Evolutionary conservation across 257 asterid species (phyloP).

Genomic region (Solanum ossicruentum): DNA sequence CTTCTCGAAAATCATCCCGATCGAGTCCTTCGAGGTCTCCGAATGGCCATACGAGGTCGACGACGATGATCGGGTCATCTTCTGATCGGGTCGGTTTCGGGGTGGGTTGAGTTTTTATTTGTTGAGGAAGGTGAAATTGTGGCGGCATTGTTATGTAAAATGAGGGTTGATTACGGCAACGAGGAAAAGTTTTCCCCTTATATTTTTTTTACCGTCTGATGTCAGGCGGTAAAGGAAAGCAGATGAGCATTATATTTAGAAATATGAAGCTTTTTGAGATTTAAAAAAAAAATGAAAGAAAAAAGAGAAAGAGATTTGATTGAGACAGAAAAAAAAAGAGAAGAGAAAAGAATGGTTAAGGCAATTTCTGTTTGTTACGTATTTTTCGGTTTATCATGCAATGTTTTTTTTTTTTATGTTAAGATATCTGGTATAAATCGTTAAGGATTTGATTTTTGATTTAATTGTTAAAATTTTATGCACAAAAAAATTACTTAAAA

Average conservation of each 20-base stretch:
- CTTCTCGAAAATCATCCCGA: constrained; percentile 55
- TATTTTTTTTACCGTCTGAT: background rate
- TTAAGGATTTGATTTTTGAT: too few relatives aligned
- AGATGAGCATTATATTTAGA: constrained; percentile 18
- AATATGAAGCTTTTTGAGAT: background rate
- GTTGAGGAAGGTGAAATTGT: background rate
- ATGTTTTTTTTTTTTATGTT: background rate
- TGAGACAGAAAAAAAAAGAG: background rate
- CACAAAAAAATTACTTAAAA: too few relatives aligned
- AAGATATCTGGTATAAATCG: too few relatives aligned
- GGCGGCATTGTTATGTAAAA: background rate
- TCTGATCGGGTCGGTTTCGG: background rate
- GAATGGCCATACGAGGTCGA: constrained; percentile 38
- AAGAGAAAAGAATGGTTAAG: constrained; percentile 5
- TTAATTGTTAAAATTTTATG: too few relatives aligned
- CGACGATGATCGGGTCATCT: background rate
- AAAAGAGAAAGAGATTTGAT: background rate
- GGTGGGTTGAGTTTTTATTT: background rate
- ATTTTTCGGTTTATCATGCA: background rate
- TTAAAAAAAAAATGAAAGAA: background rate
- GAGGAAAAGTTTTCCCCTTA: background rate
- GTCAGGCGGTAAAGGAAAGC: constrained; percentile 22
- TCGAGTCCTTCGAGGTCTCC: constrained; percentile 51
- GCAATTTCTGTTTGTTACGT: background rate
- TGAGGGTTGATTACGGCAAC: background rate